phyloP scores from a whole-genome alignment of 768 basidiomycete species.

The Filobasidium floriforme region DNA sequence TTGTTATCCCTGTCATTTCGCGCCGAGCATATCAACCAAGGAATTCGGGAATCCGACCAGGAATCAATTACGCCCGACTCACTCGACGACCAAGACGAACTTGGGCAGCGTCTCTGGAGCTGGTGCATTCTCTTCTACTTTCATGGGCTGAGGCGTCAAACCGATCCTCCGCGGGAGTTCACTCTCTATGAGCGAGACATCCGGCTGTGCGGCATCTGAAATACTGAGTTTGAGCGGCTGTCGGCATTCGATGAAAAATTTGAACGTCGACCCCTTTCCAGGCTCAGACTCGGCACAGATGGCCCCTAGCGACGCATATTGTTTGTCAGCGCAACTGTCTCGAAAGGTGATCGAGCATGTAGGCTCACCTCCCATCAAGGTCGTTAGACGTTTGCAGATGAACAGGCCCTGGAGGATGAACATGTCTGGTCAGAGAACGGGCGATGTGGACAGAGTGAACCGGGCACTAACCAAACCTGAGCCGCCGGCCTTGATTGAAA shows the following conservation, averaged over 20 bases:
- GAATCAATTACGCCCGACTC: background rate
- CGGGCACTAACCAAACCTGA: background rate
- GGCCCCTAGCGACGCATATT: background rate
- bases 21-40: too few species aligned
- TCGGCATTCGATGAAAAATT: conserved; percentile 7
- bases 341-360: background rate
- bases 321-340: background rate
- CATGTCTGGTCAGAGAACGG: background rate
- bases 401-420: background rate
- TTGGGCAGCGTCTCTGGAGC: background rate
- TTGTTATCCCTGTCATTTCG: background rate
- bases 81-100: conserved; percentile 1
- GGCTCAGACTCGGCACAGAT: conserved; percentile 1
- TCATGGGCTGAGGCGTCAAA: background rate
- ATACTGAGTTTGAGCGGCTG: background rate
- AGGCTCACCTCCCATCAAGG: conserved; percentile 5
- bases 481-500: conserved; percentile 1
- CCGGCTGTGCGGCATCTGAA: background rate
- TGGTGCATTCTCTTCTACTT: background rate
- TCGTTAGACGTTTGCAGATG: conserved; percentile 6
- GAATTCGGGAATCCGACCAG: too few species aligned
- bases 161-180: background rate
- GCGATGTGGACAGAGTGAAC: background rate
- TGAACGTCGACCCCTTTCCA: conserved; percentile 3
- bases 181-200: background rate